A percentile compares a stretch with the other conserved stretches of the same genome.
phyloP scores from a whole-genome alignment of 352 stramenopile species.

The Phytopythium litorale region DNA sequence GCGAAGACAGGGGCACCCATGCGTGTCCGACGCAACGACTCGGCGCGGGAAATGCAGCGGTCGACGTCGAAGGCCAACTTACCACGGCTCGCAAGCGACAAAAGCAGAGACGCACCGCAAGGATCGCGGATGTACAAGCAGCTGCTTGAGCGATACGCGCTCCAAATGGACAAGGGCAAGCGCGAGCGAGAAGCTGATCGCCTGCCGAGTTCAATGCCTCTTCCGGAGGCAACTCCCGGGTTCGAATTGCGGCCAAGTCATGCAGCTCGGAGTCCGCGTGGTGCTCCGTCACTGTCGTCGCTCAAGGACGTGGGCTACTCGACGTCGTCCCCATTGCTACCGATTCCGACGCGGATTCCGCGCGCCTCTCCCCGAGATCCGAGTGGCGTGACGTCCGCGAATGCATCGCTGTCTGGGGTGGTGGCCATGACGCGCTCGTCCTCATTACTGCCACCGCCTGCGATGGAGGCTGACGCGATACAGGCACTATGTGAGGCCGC shows the following conservation, averaged over 20 bases:
- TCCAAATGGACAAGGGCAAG: constrained; percentile 18
- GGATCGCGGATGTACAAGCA: constrained; percentile 25
- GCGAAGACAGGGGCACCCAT: neutral
- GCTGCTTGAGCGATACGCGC: constrained; percentile 34
- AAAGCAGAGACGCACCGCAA: constrained; percentile 3
- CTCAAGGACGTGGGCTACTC: neutral
- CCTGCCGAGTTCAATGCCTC: neutral
- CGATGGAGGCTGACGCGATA: neutral
- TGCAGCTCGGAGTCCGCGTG: neutral
- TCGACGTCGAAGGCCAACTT: constrained; percentile 3
- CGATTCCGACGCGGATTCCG: neutral
- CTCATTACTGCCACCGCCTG: neutral
- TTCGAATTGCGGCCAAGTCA: neutral
- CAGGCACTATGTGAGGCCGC: neutral
- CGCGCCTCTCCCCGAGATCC: constrained; percentile 1
- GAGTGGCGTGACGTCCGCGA: neutral
- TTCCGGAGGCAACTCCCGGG: neutral
- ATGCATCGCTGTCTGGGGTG: neutral
- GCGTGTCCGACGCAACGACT: neutral
- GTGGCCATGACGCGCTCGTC: neutral
- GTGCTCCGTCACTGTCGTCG: neutral
- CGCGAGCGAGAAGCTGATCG: neutral
- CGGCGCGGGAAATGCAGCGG: neutral
- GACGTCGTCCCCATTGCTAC: neutral
- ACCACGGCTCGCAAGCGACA: neutral